Evolutionary conservation across 192 early-diverging fungal genomes (phyloP).

Genomic region (Coemansia sp.): DNA sequence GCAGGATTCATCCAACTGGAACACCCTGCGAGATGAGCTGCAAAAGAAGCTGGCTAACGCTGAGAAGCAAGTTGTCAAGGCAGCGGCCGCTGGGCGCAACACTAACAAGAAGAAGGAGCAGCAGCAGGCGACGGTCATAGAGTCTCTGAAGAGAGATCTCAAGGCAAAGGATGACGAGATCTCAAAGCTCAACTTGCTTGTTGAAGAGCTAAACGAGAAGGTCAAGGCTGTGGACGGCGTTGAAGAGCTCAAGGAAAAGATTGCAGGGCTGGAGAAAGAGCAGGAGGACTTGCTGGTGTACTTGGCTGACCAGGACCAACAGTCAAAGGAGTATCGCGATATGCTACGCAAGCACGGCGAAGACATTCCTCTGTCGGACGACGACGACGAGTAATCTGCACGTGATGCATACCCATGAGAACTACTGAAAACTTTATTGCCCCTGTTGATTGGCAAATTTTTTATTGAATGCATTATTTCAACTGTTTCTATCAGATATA

Average conservation of each 20-base stretch:
- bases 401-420: slow-evolving; percentile 7
- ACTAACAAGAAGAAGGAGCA: slow-evolving; percentile 55
- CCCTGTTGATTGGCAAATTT: neutral
- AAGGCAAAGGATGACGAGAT: slow-evolving; percentile 49
- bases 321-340: slow-evolving; percentile 57
- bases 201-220: slow-evolving; percentile 61
- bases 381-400: slow-evolving; percentile 46
- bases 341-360: slow-evolving; percentile 57
- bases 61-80: slow-evolving; percentile 52
- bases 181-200: slow-evolving; percentile 49
- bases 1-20: slow-evolving; percentile 20
- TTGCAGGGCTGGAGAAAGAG: slow-evolving; percentile 58
- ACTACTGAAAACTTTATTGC: neutral
- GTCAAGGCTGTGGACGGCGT: slow-evolving; percentile 16
- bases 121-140: slow-evolving; percentile 34
- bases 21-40: slow-evolving; percentile 30
- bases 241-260: slow-evolving; percentile 49
- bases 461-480: neutral
- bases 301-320: slow-evolving; percentile 80
- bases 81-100: slow-evolving; percentile 47
- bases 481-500: neutral
- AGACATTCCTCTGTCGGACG: slow-evolving; percentile 55
- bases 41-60: slow-evolving; percentile 44
- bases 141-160: slow-evolving; percentile 18
- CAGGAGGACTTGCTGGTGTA: slow-evolving; percentile 85